Base-by-base conservation (phyloP, 2,329 filamentous ascomycete species). In the Hypoxylon sp. region DNA sequence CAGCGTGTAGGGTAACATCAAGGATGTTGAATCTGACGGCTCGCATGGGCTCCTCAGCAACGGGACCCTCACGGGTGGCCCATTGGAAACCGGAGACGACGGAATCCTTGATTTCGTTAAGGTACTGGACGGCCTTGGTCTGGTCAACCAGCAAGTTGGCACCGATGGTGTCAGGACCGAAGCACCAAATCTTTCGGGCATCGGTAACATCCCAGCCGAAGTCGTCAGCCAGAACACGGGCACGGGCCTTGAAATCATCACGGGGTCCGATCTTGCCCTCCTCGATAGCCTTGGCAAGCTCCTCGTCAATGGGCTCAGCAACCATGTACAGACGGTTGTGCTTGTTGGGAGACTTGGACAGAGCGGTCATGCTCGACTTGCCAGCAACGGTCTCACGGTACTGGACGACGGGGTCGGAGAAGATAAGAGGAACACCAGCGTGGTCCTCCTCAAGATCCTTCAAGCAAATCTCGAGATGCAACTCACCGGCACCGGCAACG, bases 311-410 rank as follows among this genome's bases (percentile, higher is more conserved):
- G 77, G 96, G 96, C 85, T 94, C 86, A 74, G 96, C 96, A 83
- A 89, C 89, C 86, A 99, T 91, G 89, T 98, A 99, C 70, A 99
- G 89, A 94, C 96, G 95, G 90, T 99, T 99, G 92, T 99, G 96
- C 93, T 99, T 99, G 93, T 99, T 99, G 87, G 96, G 96, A 53
- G 96, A 99, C 89, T 99, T 99, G 85, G 96, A 98, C 79, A 99
- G 89, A 76, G 96, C 96, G 80, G 93, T 97, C 80, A 98, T 98
- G 89, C 91, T 93, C 62, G 96, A 98, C 81, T 90, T 90, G 79
- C 74, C 88, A 76, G 84, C 84, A 79, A 99, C 95, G 73, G 95
- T 97, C 91, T 99, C 96, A 90, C 96, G 94, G 91, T 97, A 99
- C 83, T 93, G 90, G 80, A 98, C 96, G 82, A 99, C 96, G 75